Conservation (phyloP, 768 basidiomycete genomes). For the Thelephora aurantiotincta region DNA sequence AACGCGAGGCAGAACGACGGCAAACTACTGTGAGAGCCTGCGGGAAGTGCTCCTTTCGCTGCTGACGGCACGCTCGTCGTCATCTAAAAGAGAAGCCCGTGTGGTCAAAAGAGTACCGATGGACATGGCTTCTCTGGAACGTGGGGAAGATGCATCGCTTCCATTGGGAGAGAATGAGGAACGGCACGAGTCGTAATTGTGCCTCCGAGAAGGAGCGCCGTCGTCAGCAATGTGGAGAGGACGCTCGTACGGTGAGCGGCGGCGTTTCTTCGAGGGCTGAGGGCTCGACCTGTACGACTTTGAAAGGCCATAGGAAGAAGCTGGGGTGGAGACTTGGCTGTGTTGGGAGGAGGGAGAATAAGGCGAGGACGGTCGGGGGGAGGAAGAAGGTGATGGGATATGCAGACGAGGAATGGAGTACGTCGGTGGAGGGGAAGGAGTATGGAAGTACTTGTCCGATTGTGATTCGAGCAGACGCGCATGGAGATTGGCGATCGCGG, state of each 20-base stretch:
- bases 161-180: conserved; percentile 65
- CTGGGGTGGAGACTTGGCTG: conserved; percentile 1
- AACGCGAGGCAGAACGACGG: too few relatives aligned
- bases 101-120: conserved; percentile 60
- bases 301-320: not conserved
- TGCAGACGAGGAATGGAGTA: conserved; percentile 1
- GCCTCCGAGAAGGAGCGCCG: conserved; percentile 20
- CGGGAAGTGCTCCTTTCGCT: too few relatives aligned
- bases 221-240: conserved; percentile 13
- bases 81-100: too few relatives aligned
- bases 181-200: conserved; percentile 37
- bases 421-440: conserved; percentile 7
- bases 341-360: conserved; percentile 12
- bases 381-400: conserved; percentile 5
- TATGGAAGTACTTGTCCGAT: conserved; percentile 10
- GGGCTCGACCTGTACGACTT: too few relatives aligned
- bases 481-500: conserved; percentile 56
- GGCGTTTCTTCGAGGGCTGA: conserved; percentile 32
- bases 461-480: conserved; percentile 55
- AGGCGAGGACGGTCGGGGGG: conserved; percentile 13
- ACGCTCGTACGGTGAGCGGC: conserved; percentile 47
- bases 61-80: too few relatives aligned
- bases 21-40: too few relatives aligned
- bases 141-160: conserved; percentile 56
- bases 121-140: conserved; percentile 63